Evolutionary conservation across 2,329 filamentous ascomycete genomes (phyloP).

Genomic region (Arthrobotrys megalospora): DNA sequence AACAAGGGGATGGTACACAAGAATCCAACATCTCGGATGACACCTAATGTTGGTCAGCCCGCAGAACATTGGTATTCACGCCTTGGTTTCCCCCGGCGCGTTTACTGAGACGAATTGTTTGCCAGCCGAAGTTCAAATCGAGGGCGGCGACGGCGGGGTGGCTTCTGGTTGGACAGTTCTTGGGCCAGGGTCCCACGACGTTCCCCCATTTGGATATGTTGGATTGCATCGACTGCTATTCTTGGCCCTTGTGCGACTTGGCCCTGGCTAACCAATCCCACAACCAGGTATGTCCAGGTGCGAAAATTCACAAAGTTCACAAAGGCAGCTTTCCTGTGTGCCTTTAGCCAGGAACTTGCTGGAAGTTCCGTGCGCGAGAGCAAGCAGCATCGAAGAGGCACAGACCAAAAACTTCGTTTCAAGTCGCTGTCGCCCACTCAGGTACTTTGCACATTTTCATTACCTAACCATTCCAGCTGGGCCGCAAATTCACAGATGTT

Average conservation of each 20-base stretch:
- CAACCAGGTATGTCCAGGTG: background rate
- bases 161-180: constrained; percentile 31
- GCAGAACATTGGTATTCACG: constrained; percentile 16
- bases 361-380: background rate
- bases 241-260: constrained; percentile 53
- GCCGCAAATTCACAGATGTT: background rate
- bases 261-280: constrained; percentile 29
- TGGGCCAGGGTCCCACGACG: constrained; percentile 21
- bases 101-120: constrained; percentile 49
- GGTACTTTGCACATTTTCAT: no score
- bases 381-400: background rate
- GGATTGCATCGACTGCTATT: constrained; percentile 24
- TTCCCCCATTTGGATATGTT: constrained; percentile 19
- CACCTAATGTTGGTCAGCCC: background rate
- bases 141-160: constrained; percentile 3
- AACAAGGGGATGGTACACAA: background rate
- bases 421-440: background rate
- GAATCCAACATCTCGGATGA: background rate
- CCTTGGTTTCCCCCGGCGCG: constrained; percentile 41
- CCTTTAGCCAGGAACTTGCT: background rate
- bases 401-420: constrained; percentile 17
- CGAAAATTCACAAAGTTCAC: background rate
- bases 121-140: background rate
- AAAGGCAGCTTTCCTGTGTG: no score
- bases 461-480: background rate